phyloP scores from a whole-genome alignment of 2,329 filamentous ascomycete species.

The Diaporthe vexans region DNA sequence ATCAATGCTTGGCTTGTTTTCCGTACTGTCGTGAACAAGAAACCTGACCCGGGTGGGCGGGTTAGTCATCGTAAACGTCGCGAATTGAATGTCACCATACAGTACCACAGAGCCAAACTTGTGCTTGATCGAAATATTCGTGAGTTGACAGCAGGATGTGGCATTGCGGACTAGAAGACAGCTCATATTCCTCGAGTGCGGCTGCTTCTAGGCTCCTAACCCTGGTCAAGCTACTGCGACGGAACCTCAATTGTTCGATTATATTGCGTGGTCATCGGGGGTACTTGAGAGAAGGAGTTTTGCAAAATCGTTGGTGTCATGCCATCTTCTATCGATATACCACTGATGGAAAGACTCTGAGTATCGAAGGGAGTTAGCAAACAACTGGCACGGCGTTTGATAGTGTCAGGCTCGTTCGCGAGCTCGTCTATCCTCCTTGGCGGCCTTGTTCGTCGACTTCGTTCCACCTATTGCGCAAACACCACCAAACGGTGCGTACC shows the following conservation, averaged over 20 bases:
- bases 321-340: too few species aligned
- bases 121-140: background rate
- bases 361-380: background rate
- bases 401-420: background rate
- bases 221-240: background rate
- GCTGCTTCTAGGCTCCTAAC: background rate
- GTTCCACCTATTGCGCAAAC: background rate
- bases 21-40: background rate
- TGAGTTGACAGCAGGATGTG: background rate
- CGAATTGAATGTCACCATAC: background rate
- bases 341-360: background rate
- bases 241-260: too few species aligned
- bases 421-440: background rate
- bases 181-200: fast-evolving
- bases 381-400: background rate
- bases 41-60: background rate
- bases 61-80: background rate
- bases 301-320: too few species aligned
- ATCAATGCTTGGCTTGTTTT: background rate
- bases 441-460: background rate
- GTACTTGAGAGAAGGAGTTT: too few species aligned
- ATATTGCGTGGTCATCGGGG: too few species aligned
- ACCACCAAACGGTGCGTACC: background rate
- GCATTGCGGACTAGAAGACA: background rate
- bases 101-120: too few species aligned